Evolutionary conservation across 352 stramenopile genomes (phyloP), one percentile per base, ranked within the genome.

Genomic region (Globisporangium nagaii): DNA sequence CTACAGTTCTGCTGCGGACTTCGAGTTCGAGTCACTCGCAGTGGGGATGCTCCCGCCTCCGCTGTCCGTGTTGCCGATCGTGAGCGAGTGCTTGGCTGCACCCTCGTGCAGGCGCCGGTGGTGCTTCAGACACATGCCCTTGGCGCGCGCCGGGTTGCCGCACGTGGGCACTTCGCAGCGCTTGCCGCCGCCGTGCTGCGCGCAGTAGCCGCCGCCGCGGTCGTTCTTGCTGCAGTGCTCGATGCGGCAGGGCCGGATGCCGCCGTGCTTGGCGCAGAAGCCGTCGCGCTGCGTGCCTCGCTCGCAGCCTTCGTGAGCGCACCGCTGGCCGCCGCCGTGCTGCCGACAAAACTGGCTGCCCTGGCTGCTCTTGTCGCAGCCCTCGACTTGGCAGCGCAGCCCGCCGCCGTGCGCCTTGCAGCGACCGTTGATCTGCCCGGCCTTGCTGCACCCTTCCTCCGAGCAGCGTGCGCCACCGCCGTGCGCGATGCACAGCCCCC

Each of bases 331-430:
- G 15, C 42, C 42, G 4, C 42, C 42, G 9, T 48, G 42, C 12
- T 53, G 45, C 9, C 31, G 30, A 40, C 45, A 42, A 12, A 53
- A 53, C 5, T n/a, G 12, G 3, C 34, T 42, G 11, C 45, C 30
- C 34, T 42, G 31, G 19, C 45, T 53, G 12, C 12, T 30, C 20
- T 28, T 22, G 17, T 42, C 12, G 20, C n/a, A 39, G 3, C 41
- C 15, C 15, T 34, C 41, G 9, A 8, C 20, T 41, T 52, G 45
- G 54, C 84, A 93, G 8, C 83, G 83, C 22, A 86, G 60, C 2
- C 75, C 79, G n/a, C 83, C 81, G 28, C 83, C 80, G 66, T 95
- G 84, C 0, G 75, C 72, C 50, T 90, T 89, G 69, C 84, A 95
- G 2, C 89, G 72, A 6, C 79, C 79, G n/a, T 90, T 88, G 9